Evolutionary conservation across 306 rosid genomes (phyloP), one percentile per base, ranked within the genome.

Genomic region (Boehmeria nivea): DNA sequence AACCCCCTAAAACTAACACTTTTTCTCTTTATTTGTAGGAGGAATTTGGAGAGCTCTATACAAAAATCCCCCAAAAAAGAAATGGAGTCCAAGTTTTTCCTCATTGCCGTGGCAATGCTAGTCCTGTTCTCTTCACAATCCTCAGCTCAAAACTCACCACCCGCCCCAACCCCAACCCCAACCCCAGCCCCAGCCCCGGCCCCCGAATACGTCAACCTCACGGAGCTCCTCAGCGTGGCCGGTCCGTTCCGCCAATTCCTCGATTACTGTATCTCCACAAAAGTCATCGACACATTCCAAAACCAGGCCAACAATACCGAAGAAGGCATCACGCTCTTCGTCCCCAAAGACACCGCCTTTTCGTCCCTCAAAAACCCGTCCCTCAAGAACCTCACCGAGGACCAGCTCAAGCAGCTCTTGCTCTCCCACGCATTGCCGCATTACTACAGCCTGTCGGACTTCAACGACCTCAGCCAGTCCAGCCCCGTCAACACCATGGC

Each of bases 151-250:
- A 82, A 77, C 77, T 78, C 81, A 20, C 79, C 79, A 6, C 69
- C 68, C 27, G 77, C 89, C 26, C 90, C 84, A 4, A 2, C 81
- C 3, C 23, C 57, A 16, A 80, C 60, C 74, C 94, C 82, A 14
- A 87, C 97, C 27, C 94, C 89, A 3, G 95, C 99, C 1, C 99
- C 99, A 0, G 96, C 99, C 0, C 99, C 99, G 0, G 88, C 89
- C 3, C 89, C 84, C 0, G 84, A 61, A 17, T 74, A 28, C 11
- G 95, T 91, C 8, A 83, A 87, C 81, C 94, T 91, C 27, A 83
- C 96, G 0, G 86, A 75, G 0, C 67, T 91, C 51, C 83, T 91
- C 57, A 54, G 52, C 4, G 94, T 91, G 31, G 96, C 96, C 4
- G 99, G 99, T 19, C 99, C 99, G 27, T 91, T 91, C 68, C 79